phyloP scores from a whole-genome alignment of 306 rosid species.

The Begonia fuchsioides region DNA sequence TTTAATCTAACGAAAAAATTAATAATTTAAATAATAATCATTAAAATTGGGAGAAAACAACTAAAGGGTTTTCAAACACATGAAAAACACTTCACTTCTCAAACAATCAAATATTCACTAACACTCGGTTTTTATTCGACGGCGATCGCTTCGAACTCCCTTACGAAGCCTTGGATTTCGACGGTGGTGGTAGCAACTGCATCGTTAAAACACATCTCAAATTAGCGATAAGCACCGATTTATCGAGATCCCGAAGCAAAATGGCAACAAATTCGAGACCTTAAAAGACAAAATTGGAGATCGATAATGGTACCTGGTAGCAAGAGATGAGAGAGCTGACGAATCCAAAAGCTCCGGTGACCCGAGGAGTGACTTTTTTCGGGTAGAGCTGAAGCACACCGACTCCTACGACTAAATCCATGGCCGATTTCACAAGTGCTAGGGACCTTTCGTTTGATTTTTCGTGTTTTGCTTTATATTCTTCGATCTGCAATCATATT shows the following conservation, averaged over 20 bases:
- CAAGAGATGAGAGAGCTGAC: conserved; percentile 79
- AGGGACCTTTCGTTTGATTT: conserved; percentile 77
- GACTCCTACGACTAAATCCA: conserved; percentile 74
- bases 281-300: too few relatives aligned
- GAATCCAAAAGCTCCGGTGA: conserved; percentile 90
- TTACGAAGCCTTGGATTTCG: conserved; percentile 55
- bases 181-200: conserved; percentile 77
- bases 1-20: too few relatives aligned
- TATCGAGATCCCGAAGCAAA: not conserved
- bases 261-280: not conserved
- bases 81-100: too few relatives aligned
- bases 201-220: not conserved
- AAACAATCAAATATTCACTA: too few relatives aligned
- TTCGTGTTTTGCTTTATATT: conserved; percentile 52
- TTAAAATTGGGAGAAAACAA: too few relatives aligned
- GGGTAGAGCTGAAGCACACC: conserved; percentile 95
- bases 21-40: too few relatives aligned
- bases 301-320: conserved; percentile 55
- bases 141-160: not conserved
- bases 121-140: too few relatives aligned
- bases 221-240: not conserved
- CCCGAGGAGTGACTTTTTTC: conserved; percentile 74
- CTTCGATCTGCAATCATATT: conserved; percentile 46
- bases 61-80: too few relatives aligned
- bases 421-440: conserved; percentile 61